Conservation (phyloP, 768 basidiomycete genomes). For the Megacollybia marginata region DNA sequence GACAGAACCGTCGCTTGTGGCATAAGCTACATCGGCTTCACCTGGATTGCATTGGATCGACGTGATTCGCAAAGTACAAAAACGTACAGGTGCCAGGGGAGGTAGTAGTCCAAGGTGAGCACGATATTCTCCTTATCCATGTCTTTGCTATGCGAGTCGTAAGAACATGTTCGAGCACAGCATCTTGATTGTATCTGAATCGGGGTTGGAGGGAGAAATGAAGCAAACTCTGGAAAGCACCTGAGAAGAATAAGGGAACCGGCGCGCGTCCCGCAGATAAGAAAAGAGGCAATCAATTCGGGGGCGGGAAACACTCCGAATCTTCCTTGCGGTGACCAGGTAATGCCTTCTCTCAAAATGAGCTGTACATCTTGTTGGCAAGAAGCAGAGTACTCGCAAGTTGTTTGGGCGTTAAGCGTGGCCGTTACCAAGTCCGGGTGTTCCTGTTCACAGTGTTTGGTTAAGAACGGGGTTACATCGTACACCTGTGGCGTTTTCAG, state of each 20-base stretch:
- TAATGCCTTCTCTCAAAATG: conserved; percentile 40
- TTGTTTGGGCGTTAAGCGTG: conserved; percentile 47
- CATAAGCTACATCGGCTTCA: conserved; percentile 51
- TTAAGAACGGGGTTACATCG: conserved; percentile 47
- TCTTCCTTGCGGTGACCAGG: conserved; percentile 60
- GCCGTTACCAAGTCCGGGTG: conserved; percentile 11
- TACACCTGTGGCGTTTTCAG: background rate
- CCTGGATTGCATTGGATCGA: conserved; percentile 28
- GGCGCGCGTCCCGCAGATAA: conserved; percentile 60
- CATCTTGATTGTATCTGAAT: conserved; percentile 18
- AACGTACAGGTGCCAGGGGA: conserved; percentile 34
- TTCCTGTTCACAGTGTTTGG: conserved; percentile 15
- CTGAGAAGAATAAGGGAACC: conserved; percentile 61
- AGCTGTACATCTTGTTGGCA: background rate
- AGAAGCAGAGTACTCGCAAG: conserved; percentile 25
- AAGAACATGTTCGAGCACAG: conserved; percentile 23
- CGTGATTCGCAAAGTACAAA: background rate
- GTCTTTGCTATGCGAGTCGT: conserved; percentile 38
- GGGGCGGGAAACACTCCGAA: conserved; percentile 47
- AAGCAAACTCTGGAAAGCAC: conserved; percentile 19
- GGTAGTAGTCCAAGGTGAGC: conserved; percentile 45
- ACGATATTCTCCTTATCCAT: conserved; percentile 60
- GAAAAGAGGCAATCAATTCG: conserved; percentile 49
- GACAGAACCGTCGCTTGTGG: conserved; percentile 50
- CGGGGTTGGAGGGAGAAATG: background rate